Conservation (phyloP, 1,284 basidiomycete genomes). For the Dichomitus squalens region DNA sequence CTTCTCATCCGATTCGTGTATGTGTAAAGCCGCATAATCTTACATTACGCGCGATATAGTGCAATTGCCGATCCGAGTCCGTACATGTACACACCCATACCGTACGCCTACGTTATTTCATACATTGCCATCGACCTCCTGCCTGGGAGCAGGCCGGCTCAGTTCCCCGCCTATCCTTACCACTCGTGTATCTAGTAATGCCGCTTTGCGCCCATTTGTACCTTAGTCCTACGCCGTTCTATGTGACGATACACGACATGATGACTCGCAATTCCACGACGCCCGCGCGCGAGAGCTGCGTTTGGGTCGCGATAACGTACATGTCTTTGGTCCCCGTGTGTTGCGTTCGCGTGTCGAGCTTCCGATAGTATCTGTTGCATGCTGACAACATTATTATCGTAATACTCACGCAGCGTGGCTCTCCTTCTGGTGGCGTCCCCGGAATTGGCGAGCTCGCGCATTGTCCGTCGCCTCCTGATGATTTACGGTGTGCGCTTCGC, state of each 20-base stretch:
- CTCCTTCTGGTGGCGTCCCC: no score
- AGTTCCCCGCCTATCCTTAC: neutral
- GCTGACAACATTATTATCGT: no score
- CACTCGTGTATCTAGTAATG: constrained; percentile 15
- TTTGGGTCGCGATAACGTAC: neutral
- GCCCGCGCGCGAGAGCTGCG: no score
- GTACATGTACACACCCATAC: constrained; percentile 4
- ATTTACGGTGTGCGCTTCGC: neutral
- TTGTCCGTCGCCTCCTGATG: no score
- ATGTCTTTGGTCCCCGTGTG: neutral
- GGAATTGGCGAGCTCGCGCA: no score
- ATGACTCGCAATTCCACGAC: no score
- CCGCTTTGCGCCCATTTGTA: constrained; percentile 6
- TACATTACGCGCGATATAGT: constrained; percentile 23
- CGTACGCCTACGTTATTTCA: constrained; percentile 16
- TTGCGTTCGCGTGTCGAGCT: neutral
- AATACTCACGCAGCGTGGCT: no score
- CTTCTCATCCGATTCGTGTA: constrained; percentile 3
- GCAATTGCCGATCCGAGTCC: constrained; percentile 2
- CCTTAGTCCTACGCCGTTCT: constrained; percentile 1
- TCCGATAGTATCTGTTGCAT: neutral
- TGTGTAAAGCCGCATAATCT: constrained; percentile 22
- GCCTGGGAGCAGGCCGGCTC: neutral
- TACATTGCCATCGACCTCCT: neutral
- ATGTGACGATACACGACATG: neutral